Evolutionary conservation across 495 filamentous ascomycete species (phyloP), one percentile per base, ranked within the genome.

Genomic region (Eremomyces bilateralis): DNA sequence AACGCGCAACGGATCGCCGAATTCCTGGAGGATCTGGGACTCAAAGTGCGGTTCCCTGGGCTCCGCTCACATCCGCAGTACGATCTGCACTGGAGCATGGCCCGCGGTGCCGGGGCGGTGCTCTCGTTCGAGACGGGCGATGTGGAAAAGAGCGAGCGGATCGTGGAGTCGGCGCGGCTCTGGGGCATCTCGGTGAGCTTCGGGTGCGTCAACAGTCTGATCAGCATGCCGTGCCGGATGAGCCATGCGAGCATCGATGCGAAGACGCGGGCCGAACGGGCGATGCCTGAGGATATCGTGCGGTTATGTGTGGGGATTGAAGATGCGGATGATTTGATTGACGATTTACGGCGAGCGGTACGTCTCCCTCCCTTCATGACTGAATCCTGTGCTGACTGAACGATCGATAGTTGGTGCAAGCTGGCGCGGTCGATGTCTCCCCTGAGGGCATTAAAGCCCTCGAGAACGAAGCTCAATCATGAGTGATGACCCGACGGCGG

Each of bases 161-260:
- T 97, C 48, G 88, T 97, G 2, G 90, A 93, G 59, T 74, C 75
- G 22, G 80, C 88, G 3, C 67, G 78, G 42, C 58, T 97, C 18
- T 97, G 83, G 76, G 82, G 76, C 15, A 97, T 97, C 42, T 82
- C 76, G 41, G 88, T 97, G 35, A 88, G 79, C 44, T 97, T 97
- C 51, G 88, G 88, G 22, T 94, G 90, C 54, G 90, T 97, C 29
- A 97, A 97, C 56, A 88, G 79, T 57, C 53, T 97, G 55, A 97
- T 97, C 54, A 92, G 82, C 57, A 92, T 97, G 88, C 88, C 88
- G 8, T 97, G 88, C 48, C 80, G 79, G 40, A 97, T 97, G 88
- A 95, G 90, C 55, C 88, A 97, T 60, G 88, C 88, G 15, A 93
- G 83, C 50, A 97, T 97, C 52, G 90, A 95, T 53, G 78, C 76